Evolutionary conservation across 768 basidiomycete species (phyloP).

Genomic region (Leccinum subtestaceum): DNA sequence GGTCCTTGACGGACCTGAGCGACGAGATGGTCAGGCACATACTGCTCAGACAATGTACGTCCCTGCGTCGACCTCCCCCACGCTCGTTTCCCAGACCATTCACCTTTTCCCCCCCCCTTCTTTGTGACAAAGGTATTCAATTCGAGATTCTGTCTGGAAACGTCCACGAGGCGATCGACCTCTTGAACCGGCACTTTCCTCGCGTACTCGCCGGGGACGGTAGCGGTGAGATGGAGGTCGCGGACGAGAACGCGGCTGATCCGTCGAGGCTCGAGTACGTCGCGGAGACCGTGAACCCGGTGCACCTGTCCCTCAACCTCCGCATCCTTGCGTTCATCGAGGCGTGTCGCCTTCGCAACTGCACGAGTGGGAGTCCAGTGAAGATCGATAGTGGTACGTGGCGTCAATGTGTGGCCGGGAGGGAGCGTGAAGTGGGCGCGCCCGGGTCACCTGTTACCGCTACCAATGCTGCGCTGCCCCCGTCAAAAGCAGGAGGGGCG

Average conservation of each 20-base stretch:
- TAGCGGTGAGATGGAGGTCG: conserved; percentile 13
- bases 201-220: conserved; percentile 49
- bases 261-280: conserved; percentile 45
- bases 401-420: too few relatives aligned
- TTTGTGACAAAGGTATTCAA: conserved; percentile 49
- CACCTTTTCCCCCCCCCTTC: neutral
- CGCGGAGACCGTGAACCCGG: conserved; percentile 65
- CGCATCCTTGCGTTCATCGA: conserved; percentile 88
- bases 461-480: too few relatives aligned
- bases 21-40: conserved; percentile 45
- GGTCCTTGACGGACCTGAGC: conserved; percentile 27
- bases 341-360: conserved; percentile 61
- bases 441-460: too few relatives aligned
- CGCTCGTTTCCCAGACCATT: neutral
- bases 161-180: conserved; percentile 65
- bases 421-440: too few relatives aligned
- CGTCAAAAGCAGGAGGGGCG: too few relatives aligned
- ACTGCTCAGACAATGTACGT: conserved; percentile 53
- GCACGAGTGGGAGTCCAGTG: too few relatives aligned
- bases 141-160: conserved; percentile 67
- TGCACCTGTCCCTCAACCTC: conserved; percentile 78
- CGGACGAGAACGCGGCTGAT: conserved; percentile 26
- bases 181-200: conserved; percentile 75
- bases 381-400: too few relatives aligned
- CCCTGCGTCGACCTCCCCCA: neutral